These are phyloP conservation scores for Aquilaria malaccensis DNA, from an alignment of 345 rosid species.

Conservation along the genomic window DNA sequence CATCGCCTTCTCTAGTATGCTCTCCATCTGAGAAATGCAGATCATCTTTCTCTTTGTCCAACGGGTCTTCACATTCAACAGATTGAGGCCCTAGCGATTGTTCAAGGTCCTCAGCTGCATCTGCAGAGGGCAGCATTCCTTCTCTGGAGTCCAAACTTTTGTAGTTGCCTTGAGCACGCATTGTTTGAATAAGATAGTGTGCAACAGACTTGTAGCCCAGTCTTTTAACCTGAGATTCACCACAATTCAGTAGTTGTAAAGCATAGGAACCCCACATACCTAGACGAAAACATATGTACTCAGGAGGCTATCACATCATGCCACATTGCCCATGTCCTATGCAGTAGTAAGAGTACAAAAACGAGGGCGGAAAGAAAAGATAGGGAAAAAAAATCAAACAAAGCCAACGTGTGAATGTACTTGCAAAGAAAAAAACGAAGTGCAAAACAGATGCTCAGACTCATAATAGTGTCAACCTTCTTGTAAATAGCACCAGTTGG, in stretches of 20 bases:
- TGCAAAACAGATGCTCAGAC: neutral
- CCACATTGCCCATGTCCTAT: neutral
- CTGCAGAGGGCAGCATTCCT: neutral
- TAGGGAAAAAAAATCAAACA: neutral
- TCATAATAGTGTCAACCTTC: constrained; percentile 14
- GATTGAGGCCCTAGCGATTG: neutral
- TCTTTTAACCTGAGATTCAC: constrained; percentile 15
- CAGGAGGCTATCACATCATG: neutral
- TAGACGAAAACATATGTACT: neutral
- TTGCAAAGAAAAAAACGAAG: neutral
- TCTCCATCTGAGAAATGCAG: neutral
- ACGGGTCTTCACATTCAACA: neutral
- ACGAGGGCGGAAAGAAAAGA: neutral
- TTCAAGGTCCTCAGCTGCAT: neutral
- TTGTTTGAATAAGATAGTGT: constrained; percentile 31
- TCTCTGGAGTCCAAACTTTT: constrained; percentile 10
- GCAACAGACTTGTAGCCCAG: constrained; percentile 36
- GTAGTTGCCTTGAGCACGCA: constrained; percentile 1
- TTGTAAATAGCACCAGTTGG: constrained; percentile 24
- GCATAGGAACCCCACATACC: neutral
- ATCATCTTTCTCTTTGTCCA: constrained; percentile 5
- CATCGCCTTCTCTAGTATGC: neutral
- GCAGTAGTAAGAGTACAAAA: neutral
- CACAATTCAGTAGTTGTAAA: constrained; percentile 2
- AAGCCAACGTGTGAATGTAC: neutral